These are phyloP conservation scores for Penicillium glabrum DNA, from an alignment of 2,329 filamentous ascomycete species.

Conservation along the genomic window DNA sequence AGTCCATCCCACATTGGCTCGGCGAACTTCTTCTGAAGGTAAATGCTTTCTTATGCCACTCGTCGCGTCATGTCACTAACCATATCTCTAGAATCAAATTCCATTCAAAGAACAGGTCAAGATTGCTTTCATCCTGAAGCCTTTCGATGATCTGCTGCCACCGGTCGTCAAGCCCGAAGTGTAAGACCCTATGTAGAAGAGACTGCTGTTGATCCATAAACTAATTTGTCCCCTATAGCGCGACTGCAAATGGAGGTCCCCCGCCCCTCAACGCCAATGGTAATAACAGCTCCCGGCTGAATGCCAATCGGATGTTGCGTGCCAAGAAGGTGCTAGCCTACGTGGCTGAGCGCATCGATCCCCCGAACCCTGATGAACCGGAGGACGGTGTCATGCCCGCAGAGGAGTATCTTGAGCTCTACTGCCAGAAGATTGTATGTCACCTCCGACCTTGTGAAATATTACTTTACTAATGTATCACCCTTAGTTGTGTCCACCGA, in stretches of 20 bases:
- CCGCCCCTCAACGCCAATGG: conserved; percentile 12
- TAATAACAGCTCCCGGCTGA: conserved; percentile 76
- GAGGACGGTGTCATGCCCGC: conserved; percentile 66
- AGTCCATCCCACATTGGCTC: conserved; percentile 85
- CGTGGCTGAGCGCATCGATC: conserved; percentile 86
- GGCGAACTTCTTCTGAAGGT: conserved; percentile 78
- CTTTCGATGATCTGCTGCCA: conserved; percentile 73
- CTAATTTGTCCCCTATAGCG: conserved; percentile 15
- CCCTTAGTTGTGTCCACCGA: conserved; percentile 59
- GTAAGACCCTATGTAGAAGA: conserved; percentile 38
- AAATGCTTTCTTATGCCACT: conserved; percentile 21
- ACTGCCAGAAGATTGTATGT: conserved; percentile 86
- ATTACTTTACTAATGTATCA: not conserved
- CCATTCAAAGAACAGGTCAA: conserved; percentile 91
- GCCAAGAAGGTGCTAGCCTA: conserved; percentile 94
- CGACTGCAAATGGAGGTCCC: conserved; percentile 21
- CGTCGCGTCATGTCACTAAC: not conserved
- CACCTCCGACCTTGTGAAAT: not conserved
- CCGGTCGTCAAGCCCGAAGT: conserved; percentile 71
- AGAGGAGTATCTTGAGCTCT: conserved; percentile 92
- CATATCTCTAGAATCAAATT: conserved; percentile 64
- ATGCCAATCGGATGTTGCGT: conserved; percentile 94
- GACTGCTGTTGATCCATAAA: not conserved
- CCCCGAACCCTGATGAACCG: conserved; percentile 58
- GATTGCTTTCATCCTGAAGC: conserved; percentile 89